phyloP scores from a whole-genome alignment of 208 protist species.

The Wallacemonas sp. region DNA sequence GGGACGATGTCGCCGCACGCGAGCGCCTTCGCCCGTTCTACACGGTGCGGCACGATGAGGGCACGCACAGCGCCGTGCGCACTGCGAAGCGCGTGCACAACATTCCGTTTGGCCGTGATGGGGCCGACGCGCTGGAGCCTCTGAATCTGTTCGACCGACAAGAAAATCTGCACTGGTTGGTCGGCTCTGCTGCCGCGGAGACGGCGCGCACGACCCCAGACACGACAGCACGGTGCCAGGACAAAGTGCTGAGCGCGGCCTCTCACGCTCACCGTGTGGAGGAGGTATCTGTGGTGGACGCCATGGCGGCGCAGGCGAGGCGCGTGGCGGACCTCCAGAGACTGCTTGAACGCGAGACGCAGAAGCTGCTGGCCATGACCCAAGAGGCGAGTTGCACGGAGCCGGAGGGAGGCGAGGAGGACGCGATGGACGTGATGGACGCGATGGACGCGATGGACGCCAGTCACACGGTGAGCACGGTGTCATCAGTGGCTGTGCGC shows the following conservation, averaged over 20 bases:
- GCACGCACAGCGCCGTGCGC: not conserved
- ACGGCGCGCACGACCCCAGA: too few species aligned
- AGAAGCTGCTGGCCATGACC: constrained; percentile 2
- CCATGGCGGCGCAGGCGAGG: constrained; percentile 2
- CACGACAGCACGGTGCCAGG: too few species aligned
- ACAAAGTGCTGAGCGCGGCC: too few species aligned
- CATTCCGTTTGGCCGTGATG: constrained; percentile 6
- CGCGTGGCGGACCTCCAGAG: constrained; percentile 7
- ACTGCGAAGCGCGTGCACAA: not conserved
- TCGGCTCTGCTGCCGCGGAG: not conserved
- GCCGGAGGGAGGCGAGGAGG: too few species aligned
- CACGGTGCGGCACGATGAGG: not conserved
- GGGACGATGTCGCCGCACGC: constrained; percentile 5
- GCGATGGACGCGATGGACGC: not conserved
- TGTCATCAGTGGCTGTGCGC: not conserved
- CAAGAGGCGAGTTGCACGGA: not conserved
- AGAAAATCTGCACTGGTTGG: not conserved
- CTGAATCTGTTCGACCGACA: constrained; percentile 12
- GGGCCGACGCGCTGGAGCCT: constrained; percentile 2
- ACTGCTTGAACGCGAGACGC: not conserved
- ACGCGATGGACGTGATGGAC: too few species aligned
- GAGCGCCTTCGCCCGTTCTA: constrained; percentile 10
- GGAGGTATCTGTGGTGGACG: too few species aligned
- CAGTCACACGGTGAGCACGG: not conserved
- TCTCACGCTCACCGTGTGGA: too few species aligned